Conservation (phyloP, 2,329 filamentous ascomycete genomes). For the Fusarium chlamydosporum region DNA sequence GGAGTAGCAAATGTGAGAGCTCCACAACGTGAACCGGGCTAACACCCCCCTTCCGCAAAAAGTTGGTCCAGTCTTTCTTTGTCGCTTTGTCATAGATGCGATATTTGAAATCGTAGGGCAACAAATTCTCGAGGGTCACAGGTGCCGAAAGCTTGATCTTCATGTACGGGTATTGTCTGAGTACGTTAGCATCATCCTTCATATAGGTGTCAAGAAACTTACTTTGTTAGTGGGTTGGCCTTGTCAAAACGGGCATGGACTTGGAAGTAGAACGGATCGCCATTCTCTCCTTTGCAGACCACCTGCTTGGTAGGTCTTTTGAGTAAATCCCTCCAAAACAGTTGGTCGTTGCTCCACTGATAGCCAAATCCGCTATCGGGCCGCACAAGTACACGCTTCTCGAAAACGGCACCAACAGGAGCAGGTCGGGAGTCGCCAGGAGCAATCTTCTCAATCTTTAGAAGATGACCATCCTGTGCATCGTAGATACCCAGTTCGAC, state of each 20-base stretch:
- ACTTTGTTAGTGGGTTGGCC: constrained; percentile 84
- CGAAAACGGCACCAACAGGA: constrained; percentile 90
- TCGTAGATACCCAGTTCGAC: constrained; percentile 95
- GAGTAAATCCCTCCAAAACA: constrained; percentile 94
- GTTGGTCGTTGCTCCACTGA: constrained; percentile 88
- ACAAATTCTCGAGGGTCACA: constrained; percentile 91
- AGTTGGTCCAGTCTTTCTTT: constrained; percentile 99
- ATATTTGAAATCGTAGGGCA: constrained; percentile 99
- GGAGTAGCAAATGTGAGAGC: constrained; percentile 89
- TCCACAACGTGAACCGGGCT: constrained; percentile 98
- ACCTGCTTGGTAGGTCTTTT: constrained; percentile 88
- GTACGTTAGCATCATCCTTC: constrained; percentile 29
- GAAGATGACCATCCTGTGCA: constrained; percentile 84
- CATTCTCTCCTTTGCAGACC: constrained; percentile 87
- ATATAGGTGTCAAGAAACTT: constrained; percentile 47
- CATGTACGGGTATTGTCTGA: constrained; percentile 92
- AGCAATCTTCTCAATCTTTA: constrained; percentile 98
- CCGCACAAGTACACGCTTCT: constrained; percentile 88
- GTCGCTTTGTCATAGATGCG: constrained; percentile 99
- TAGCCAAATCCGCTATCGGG: constrained; percentile 98
- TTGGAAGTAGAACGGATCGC: constrained; percentile 96
- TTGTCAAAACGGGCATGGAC: constrained; percentile 88
- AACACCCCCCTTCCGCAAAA: constrained; percentile 93
- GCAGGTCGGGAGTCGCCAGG: constrained; percentile 91
- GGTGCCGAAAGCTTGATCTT: constrained; percentile 91